A percentile compares a stretch with the other conserved stretches of the same genome.
Evolutionary conservation across 129 eudicot genomes (phyloP).

Genomic region (Centella asiatica): DNA sequence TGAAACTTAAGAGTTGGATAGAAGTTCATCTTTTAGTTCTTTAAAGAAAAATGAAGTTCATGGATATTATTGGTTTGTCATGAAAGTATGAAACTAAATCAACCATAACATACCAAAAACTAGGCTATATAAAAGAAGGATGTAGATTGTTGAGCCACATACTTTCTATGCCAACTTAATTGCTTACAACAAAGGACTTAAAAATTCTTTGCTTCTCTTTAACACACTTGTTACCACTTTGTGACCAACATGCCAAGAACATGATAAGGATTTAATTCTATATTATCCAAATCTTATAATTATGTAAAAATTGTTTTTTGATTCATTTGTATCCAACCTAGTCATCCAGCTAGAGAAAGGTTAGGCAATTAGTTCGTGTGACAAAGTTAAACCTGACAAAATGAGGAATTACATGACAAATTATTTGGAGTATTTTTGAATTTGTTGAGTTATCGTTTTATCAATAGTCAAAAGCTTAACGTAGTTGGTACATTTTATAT

Average conservation of each 20-base stretch:
- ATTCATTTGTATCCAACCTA: too few relatives aligned
- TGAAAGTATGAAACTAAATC: conserved; percentile 8
- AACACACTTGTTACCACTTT: conserved; percentile 52
- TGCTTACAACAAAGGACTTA: conserved; percentile 12
- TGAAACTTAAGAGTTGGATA: not conserved
- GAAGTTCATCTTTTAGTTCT: conserved; percentile 13
- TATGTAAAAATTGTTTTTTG: not conserved
- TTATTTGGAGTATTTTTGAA: too few relatives aligned
- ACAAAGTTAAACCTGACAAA: too few relatives aligned
- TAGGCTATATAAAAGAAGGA: conserved; percentile 27
- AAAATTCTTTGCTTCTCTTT: conserved; percentile 27
- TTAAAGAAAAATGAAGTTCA: conserved; percentile 13
- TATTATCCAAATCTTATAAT: not conserved
- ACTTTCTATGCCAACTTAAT: conserved; percentile 30
- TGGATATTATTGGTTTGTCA: not conserved
- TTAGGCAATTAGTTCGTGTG: too few relatives aligned
- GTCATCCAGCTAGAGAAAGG: too few relatives aligned
- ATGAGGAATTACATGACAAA: too few relatives aligned
- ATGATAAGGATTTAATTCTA: conserved; percentile 11
- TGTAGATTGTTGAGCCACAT: conserved; percentile 37
- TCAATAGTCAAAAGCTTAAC: too few relatives aligned
- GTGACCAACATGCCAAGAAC: conserved; percentile 44
- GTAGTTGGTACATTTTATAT: too few relatives aligned
- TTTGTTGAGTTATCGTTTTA: too few relatives aligned
- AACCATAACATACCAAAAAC: conserved; percentile 41